Conservation (phyloP, 306 rosid genomes). For the Vigna radiata region DNA sequence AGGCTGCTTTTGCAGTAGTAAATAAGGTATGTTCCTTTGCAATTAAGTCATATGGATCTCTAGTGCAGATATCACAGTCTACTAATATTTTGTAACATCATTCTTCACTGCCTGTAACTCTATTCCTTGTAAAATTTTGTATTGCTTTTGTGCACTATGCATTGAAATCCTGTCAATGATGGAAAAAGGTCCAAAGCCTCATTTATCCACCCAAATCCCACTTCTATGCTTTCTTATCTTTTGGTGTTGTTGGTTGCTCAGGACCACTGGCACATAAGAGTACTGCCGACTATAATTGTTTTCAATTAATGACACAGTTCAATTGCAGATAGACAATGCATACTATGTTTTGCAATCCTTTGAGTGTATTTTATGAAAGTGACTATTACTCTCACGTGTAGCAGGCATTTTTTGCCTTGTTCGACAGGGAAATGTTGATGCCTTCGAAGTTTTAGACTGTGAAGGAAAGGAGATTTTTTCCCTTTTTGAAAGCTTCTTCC, state of each 20-base stretch:
- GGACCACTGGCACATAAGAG: neutral
- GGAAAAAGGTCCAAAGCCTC: neutral
- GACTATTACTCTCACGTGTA: neutral
- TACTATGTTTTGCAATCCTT: conserved; percentile 17
- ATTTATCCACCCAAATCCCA: neutral
- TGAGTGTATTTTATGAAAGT: conserved; percentile 5
- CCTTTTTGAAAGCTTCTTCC: conserved; percentile 11
- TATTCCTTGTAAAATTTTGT: conserved; percentile 1
- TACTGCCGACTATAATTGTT: neutral
- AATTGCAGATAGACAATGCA: conserved; percentile 27
- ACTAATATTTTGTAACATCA: neutral
- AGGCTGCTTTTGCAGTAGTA: conserved; percentile 97
- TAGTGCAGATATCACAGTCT: conserved; percentile 11
- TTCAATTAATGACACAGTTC: neutral
- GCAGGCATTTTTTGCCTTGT: conserved; percentile 10
- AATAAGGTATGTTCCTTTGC: conserved; percentile 70
- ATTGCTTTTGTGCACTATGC: neutral
- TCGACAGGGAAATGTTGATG: conserved; percentile 3
- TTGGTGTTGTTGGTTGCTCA: conserved; percentile 12
- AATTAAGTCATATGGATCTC: conserved; percentile 8
- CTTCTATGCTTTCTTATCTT: neutral
- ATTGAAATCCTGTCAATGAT: neutral
- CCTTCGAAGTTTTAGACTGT: conserved; percentile 10
- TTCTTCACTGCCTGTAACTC: neutral
- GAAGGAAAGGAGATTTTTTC: neutral